Percentiles rank a stretch among this genome's conserved stretches.
These are phyloP conservation scores for Rubus idaeus DNA, from an alignment of 306 rosid species.

Conservation along the genomic window DNA sequence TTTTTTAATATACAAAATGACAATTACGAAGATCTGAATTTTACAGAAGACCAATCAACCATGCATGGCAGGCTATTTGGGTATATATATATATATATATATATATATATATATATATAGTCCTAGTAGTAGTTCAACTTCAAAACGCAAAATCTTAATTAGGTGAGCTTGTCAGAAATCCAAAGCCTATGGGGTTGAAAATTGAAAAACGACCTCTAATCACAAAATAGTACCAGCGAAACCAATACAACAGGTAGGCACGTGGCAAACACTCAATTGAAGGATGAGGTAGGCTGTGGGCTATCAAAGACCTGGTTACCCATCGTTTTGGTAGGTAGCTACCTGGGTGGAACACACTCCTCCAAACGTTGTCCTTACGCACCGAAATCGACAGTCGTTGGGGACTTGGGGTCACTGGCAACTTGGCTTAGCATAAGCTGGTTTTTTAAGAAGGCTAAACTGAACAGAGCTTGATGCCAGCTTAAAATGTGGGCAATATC, in stretches of 20 bases:
- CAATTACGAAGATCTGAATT: neutral
- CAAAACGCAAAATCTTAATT: neutral
- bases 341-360: conserved; percentile 97
- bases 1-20: too few relatives aligned
- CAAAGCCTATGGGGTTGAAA: neutral
- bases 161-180: neutral
- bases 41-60: too few relatives aligned
- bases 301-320: conserved; percentile 75
- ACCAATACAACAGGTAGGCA: neutral
- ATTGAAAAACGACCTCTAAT: neutral
- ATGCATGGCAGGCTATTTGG: too few relatives aligned
- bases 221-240: neutral
- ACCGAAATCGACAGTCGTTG: conserved; percentile 47
- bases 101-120: too few relatives aligned
- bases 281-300: too few relatives aligned
- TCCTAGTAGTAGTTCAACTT: neutral
- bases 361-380: conserved; percentile 85
- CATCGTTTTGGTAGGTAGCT: conserved; percentile 64
- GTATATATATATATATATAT: too few relatives aligned
- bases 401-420: conserved; percentile 63
- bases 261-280: conserved; percentile 16
- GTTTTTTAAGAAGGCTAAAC: too few relatives aligned
- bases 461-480: too few relatives aligned
- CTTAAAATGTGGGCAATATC: too few relatives aligned
- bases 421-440: too few relatives aligned